A percentile compares a stretch with the other conserved stretches of the same genome.
These are phyloP conservation scores for Danielia reshetovae DNA, from an alignment of 805 yeast species.

Conservation along the genomic window DNA sequence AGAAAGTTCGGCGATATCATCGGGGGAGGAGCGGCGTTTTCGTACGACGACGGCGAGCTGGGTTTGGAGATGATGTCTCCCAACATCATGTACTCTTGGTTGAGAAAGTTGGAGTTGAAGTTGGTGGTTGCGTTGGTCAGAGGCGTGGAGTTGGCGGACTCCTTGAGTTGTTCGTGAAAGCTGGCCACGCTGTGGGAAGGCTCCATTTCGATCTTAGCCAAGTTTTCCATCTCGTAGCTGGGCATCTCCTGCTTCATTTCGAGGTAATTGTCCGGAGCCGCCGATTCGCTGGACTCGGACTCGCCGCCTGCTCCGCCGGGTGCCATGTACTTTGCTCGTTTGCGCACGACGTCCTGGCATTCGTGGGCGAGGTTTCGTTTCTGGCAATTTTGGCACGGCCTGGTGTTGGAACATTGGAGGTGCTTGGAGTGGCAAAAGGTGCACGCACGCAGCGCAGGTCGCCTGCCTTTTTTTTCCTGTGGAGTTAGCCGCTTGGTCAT, in stretches of 20 bases:
- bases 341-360: conserved; percentile 59
- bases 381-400: conserved; percentile 71
- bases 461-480: conserved; percentile 50
- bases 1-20: conserved; percentile 11
- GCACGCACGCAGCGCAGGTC: conserved; percentile 68
- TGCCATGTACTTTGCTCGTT: conserved; percentile 41
- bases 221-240: neutral
- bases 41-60: conserved; percentile 36
- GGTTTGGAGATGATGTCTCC: conserved; percentile 47
- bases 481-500: conserved; percentile 64
- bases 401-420: conserved; percentile 61
- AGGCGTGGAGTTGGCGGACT: conserved; percentile 11
- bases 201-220: neutral
- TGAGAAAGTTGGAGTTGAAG: conserved; percentile 44
- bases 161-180: conserved; percentile 1
- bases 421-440: conserved; percentile 70
- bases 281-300: neutral
- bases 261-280: neutral
- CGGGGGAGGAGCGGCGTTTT: conserved; percentile 11
- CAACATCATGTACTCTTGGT: conserved; percentile 49
- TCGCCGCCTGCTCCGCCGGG: conserved; percentile 2
- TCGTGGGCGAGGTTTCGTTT: conserved; percentile 53
- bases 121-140: conserved; percentile 11
- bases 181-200: neutral
- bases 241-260: neutral